Evolutionary conservation across 2,329 filamentous ascomycete genomes (phyloP), one percentile per base, ranked within the genome.

Genomic region (Diplodia sapinea): DNA sequence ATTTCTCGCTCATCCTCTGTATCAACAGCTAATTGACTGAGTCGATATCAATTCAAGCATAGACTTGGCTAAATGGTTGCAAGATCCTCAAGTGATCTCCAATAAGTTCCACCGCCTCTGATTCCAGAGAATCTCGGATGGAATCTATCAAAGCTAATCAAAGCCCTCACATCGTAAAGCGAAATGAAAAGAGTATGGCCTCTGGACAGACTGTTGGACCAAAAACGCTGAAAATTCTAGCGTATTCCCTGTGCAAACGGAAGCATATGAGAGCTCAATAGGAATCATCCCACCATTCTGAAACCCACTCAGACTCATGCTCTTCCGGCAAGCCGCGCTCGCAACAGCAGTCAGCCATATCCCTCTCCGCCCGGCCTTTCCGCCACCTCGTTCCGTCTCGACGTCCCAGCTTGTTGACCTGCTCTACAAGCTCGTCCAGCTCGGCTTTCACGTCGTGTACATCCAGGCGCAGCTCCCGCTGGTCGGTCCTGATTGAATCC

Each of bases 261-360:
- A 47, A 36, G 11, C 31, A 13, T n/a, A 8, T 20, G 17, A 20
- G n/a, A 26, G 11, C 54, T 66, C 40, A 66, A 9, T 66, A 66
- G n/a, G 7, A 50, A 36, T 66, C 63, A 50, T 66, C 63, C 51
- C 51, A 66, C 26, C 51, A 66, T 26, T 66, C 63, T 12, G 52
- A 47, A 26, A 57, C 9, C 38, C 36, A 66, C 40, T 66, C 63
- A 15, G 26, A 47, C 15, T 65, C 51, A 50, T 57, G 43, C 8
- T 56, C 40, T 9, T 65, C 63, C 9, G 63, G 52, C 26, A 52
- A 56, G 3, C 26, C 26, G 26, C 17, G 26, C 11, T 51, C 59
- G 17, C 29, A 23, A 23, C n/a, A 51, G 57, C 43, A 47, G 33
- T 61, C 57, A 1, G 50, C 40, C 8, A 61, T 0, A 15, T 50